Evolutionary conservation across 345 rosid genomes (phyloP).

Genomic region (Ailanthus altissimus): DNA sequence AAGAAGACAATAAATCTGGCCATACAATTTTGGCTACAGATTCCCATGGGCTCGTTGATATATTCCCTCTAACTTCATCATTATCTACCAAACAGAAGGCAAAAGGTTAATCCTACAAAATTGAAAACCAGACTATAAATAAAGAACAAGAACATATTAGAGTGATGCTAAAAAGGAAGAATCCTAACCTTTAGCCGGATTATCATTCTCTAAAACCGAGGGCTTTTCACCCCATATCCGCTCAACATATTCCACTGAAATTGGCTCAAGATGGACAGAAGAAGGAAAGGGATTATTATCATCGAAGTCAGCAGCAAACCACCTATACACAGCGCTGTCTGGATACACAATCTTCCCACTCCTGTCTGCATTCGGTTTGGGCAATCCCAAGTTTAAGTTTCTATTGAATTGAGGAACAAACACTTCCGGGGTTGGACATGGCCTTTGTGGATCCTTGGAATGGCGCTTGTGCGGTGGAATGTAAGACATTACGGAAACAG

Average conservation of each 20-base stretch:
- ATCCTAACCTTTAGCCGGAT: constrained; percentile 32
- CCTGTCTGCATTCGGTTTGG: background rate
- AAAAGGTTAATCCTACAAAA: background rate
- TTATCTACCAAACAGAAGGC: constrained; percentile 9
- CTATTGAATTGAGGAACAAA: background rate
- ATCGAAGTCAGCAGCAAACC: constrained; percentile 46
- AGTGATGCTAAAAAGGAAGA: background rate
- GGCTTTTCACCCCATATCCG: constrained; percentile 34
- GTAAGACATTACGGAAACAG: constrained; percentile 23
- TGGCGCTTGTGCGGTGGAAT: constrained; percentile 37
- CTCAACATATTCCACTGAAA: constrained; percentile 37
- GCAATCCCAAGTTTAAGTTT: constrained; percentile 16
- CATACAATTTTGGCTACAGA: constrained; percentile 46
- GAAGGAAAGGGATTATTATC: constrained; percentile 38
- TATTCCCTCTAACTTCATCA: constrained; percentile 20
- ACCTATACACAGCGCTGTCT: constrained; percentile 21
- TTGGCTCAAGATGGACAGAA: constrained; percentile 33
- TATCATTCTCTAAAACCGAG: constrained; percentile 35
- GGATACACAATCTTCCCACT: constrained; percentile 24
- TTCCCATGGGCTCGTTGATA: constrained; percentile 36
- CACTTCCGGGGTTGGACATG: constrained; percentile 20
- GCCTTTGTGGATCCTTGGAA: constrained; percentile 7
- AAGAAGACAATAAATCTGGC: constrained; percentile 48
- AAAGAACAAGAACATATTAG: constrained; percentile 14
- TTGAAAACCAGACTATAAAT: background rate